These are phyloP conservation scores for Lasiodiplodia citricola DNA, from an alignment of 2,329 filamentous ascomycete species.

Conservation along the genomic window DNA sequence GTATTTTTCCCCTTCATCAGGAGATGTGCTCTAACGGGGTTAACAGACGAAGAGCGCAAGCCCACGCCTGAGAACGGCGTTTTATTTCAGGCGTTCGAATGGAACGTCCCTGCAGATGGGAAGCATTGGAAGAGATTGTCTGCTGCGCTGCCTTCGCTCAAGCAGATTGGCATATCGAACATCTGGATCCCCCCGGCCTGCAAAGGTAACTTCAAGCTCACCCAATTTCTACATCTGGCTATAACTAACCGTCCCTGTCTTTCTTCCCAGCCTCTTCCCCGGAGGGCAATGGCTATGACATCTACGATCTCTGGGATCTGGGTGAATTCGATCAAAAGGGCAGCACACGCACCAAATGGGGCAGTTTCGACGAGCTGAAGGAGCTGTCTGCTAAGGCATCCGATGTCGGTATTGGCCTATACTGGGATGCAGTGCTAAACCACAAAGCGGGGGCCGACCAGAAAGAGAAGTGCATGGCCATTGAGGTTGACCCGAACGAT, in stretches of 20 bases:
- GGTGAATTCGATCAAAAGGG: conserved; percentile 78
- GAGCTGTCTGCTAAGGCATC: conserved; percentile 58
- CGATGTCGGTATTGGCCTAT: conserved; percentile 60
- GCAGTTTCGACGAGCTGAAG: conserved; percentile 65
- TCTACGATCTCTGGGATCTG: conserved; percentile 70
- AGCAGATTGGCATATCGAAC: conserved; percentile 64
- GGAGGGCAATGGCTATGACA: conserved; percentile 65
- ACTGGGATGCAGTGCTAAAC: conserved; percentile 75
- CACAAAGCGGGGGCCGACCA: conserved; percentile 73
- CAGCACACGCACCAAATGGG: conserved; percentile 69
- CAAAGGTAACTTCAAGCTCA: conserved; percentile 58
- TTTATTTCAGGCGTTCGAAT: conserved; percentile 75
- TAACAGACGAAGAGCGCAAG: conserved; percentile 11
- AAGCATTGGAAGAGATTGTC: conserved; percentile 66
- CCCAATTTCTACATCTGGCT: conserved; percentile 16
- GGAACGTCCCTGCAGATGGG: conserved; percentile 67
- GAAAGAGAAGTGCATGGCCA: conserved; percentile 65
- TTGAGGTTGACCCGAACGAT: conserved; percentile 67
- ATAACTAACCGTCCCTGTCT: not conserved
- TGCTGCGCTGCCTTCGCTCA: conserved; percentile 58
- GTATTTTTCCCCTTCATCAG: not conserved
- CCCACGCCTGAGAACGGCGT: conserved; percentile 31
- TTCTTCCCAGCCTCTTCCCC: conserved; percentile 56
- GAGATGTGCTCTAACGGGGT: not conserved
- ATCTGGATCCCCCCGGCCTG: conserved; percentile 75